A percentile compares a stretch with the other conserved stretches of the same genome.
These are phyloP conservation scores for Verbena officinalis DNA, from an alignment of 257 asterid genomes.

Conservation along the genomic window DNA sequence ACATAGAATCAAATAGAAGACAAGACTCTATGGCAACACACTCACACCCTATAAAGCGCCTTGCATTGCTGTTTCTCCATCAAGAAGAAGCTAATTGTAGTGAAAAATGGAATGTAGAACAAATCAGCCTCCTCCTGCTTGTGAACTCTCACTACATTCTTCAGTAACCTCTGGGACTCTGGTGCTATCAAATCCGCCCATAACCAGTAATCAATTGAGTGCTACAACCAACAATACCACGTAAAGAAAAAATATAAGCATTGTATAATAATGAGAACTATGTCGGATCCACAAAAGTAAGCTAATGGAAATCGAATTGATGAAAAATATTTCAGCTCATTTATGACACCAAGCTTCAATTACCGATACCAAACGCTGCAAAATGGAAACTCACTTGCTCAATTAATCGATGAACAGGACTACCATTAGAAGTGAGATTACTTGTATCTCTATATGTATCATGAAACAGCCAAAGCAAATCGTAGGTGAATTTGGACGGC, in stretches of 20 bases:
- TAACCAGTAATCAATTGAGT: conserved; percentile 94
- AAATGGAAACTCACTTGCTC: conserved; percentile 63
- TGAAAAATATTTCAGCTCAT: not conserved
- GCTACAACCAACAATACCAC: conserved; percentile 46
- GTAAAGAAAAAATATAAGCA: conserved; percentile 2
- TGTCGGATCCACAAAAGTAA: conserved; percentile 12
- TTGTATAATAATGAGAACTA: not conserved
- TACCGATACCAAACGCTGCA: not conserved
- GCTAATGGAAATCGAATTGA: conserved; percentile 23
- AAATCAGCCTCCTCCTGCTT: conserved; percentile 93
- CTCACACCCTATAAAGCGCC: conserved; percentile 99
- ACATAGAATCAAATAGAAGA: conserved; percentile 8
- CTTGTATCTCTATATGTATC: conserved; percentile 63
- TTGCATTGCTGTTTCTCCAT: conserved; percentile 92
- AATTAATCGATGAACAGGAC: conserved; percentile 94
- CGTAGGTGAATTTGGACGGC: conserved; percentile 93
- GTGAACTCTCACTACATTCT: conserved; percentile 75
- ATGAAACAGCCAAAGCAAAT: conserved; percentile 77
- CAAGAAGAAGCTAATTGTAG: conserved; percentile 91
- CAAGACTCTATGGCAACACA: conserved; percentile 49
- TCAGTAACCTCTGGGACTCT: conserved; percentile 70
- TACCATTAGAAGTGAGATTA: conserved; percentile 92
- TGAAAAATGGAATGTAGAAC: conserved; percentile 93
- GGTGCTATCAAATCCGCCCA: conserved; percentile 97
- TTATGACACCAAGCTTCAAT: not conserved